Conservation (phyloP, 2,329 filamentous ascomycete genomes). For the Aspergillus carbonarius region DNA sequence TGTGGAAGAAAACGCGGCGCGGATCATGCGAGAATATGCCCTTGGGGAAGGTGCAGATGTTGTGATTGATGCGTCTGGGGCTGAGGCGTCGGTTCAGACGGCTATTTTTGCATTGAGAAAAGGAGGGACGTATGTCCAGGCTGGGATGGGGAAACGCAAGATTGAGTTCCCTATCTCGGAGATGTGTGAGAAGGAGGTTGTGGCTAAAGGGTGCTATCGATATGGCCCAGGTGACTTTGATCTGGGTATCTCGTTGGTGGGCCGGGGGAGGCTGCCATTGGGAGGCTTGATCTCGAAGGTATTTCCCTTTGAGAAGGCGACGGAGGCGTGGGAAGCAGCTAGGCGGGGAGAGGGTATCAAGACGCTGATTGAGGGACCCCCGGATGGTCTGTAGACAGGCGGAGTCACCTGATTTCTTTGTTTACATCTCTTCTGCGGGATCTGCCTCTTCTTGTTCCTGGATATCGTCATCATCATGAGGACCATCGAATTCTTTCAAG, state of each 20-base stretch:
- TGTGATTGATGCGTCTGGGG: slow-evolving; percentile 43
- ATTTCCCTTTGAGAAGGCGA: slow-evolving; percentile 30
- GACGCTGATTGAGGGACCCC: slow-evolving; percentile 6
- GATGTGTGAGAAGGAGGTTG: slow-evolving; percentile 31
- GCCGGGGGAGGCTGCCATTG: slow-evolving; percentile 24
- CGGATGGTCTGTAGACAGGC: neutral
- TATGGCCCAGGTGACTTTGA: slow-evolving; percentile 30
- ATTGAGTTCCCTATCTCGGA: slow-evolving; percentile 34
- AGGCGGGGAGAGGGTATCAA: slow-evolving; percentile 8
- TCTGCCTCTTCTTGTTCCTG: too few relatives aligned
- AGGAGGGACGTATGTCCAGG: slow-evolving; percentile 29
- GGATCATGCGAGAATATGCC: neutral
- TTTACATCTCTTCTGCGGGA: too few relatives aligned
- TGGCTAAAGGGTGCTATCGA: slow-evolving; percentile 30
- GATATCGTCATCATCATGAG: too few relatives aligned
- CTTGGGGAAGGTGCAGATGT: slow-evolving; percentile 12
- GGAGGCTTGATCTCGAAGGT: slow-evolving; percentile 27
- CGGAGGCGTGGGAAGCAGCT: slow-evolving; percentile 30
- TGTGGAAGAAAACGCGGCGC: neutral
- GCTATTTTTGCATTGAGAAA: slow-evolving; percentile 36
- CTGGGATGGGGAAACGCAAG: slow-evolving; percentile 38
- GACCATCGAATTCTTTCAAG: too few relatives aligned
- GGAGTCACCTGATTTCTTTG: neutral
- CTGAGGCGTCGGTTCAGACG: slow-evolving; percentile 42
- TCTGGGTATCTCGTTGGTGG: slow-evolving; percentile 38